Evolutionary conservation across 257 asterid genomes (phyloP).

Genomic region (Anisodus tanguticus): DNA sequence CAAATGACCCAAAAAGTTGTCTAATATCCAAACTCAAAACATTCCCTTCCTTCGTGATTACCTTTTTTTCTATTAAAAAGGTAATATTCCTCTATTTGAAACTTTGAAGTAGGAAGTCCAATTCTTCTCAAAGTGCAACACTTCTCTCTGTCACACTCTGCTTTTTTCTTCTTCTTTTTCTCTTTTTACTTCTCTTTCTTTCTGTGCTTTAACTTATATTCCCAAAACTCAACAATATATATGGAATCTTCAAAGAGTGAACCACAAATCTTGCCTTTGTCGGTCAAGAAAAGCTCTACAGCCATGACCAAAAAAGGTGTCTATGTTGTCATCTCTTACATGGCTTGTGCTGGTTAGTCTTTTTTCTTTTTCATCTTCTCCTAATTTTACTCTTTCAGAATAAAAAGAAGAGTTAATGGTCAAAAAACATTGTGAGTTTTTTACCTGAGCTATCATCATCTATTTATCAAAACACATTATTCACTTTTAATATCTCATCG

Average conservation of each 20-base stretch:
- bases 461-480: too few relatives aligned
- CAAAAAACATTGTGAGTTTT: too few relatives aligned
- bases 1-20: too few relatives aligned
- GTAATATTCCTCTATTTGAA: too few relatives aligned
- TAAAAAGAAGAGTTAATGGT: neutral
- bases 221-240: neutral
- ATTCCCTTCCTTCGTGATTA: neutral
- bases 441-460: too few relatives aligned
- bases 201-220: neutral
- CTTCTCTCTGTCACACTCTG: neutral
- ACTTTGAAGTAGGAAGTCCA: neutral
- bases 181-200: neutral
- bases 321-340: slow-evolving; percentile 39
- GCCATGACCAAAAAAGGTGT: slow-evolving; percentile 37
- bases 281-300: slow-evolving; percentile 1
- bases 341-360: slow-evolving; percentile 40
- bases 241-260: slow-evolving; percentile 4
- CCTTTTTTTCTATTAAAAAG: too few relatives aligned
- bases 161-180: neutral
- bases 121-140: neutral
- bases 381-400: neutral
- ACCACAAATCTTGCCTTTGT: slow-evolving; percentile 9
- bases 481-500: too few relatives aligned
- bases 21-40: neutral
- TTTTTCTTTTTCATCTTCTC: neutral